Evolutionary conservation across 176 grass and related monocot genomes (phyloP).

Genomic region (Hordeum marinum): DNA sequence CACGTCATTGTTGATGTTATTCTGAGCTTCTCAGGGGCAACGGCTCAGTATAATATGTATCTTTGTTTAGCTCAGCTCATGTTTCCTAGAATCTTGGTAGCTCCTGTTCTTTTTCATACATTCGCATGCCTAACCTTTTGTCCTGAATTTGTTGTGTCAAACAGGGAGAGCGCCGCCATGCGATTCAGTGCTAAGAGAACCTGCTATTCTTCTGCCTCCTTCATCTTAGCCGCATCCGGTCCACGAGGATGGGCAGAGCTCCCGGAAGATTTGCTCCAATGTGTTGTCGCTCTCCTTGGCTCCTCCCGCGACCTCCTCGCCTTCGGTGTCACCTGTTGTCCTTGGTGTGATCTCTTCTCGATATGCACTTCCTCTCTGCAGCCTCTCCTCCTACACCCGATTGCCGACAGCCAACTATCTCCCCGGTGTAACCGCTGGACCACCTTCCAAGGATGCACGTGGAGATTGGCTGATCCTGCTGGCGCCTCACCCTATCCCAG

Average conservation of each 20-base stretch:
- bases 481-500: too few species aligned
- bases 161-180: not conserved
- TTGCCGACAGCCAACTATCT: not conserved
- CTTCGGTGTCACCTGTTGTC: not conserved
- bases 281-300: not conserved
- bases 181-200: not conserved
- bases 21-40: not conserved
- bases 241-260: not conserved
- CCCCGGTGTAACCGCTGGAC: not conserved
- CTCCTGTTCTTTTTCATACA: too few species aligned
- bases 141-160: not conserved
- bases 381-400: not conserved
- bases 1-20: not conserved
- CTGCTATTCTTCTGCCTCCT: not conserved
- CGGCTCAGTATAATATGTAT: not conserved
- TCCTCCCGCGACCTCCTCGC: not conserved
- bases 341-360: not conserved
- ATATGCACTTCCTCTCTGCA: not conserved
- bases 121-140: not conserved
- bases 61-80: not conserved
- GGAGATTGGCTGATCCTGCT: not conserved
- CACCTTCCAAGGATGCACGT: not conserved
- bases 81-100: not conserved
- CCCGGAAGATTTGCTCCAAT: not conserved
- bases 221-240: not conserved